Base-by-base conservation (phyloP, 169 alveolate genomes). In the Plasmodium sp. region DNA sequence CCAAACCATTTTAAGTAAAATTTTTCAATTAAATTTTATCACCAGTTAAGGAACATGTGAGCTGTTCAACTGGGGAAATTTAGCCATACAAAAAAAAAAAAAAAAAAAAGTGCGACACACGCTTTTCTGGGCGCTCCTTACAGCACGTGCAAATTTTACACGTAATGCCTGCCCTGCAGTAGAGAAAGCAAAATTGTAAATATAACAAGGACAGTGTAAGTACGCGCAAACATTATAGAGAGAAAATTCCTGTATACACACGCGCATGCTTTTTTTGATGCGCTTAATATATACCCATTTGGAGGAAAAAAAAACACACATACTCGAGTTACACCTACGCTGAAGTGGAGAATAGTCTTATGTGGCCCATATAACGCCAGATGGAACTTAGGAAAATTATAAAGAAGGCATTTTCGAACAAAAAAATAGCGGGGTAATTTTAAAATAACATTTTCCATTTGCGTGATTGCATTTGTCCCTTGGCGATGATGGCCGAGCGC, bases 371-470 rank as follows among this genome's bases (percentile, higher is more conserved):
- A n/a, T 58, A 82, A 82, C 71, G 5, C 14, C 90, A 82, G 74
- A 54, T 82, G 71, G 79, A 0, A 82, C 43, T 27, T 82, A 54
- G 80, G 75, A 82, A 56, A 56, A 54, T 39, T 54, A n/a, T 27
- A 45, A 82, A 54, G 43, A 27, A 56, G 77, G 39, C 43, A 67
- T 31, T 82, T 82, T 43, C 71, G 18, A 82, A 43, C 67, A 54
- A 14, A 56, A 43, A 48, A 82, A 33, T 56, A 9, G 39, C 39
- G 71, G n/a, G 34, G 73, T 14, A 4, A 82, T 58, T 82, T 82
- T 82, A 48, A 81, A 80, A 31, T 39, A n/a, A 56, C 71, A 82
- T 54, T 82, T 82, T 56, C 58, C 22, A 48, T 45, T 80, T 62
- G 27, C 1, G 31, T 75, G 12, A 75, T 16, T 41, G 83, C 83